Percentiles rank a stretch among this genome's conserved stretches.
These are phyloP conservation scores for Wickerhamiella azymoides DNA, from an alignment of 805 yeast genomes.

Conservation along the genomic window DNA sequence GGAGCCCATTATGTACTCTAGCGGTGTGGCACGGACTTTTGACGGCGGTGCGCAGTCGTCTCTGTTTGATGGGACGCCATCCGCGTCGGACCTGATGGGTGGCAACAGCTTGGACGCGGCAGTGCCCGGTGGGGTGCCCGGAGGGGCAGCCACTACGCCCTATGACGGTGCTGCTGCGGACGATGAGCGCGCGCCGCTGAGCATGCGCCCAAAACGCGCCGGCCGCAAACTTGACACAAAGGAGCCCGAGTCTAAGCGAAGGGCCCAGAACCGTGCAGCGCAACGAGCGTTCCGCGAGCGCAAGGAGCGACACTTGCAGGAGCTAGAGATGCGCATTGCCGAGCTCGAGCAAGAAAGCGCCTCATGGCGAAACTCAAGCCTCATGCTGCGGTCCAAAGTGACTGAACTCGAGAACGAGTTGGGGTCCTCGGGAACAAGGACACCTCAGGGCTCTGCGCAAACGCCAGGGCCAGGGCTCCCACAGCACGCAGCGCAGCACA, in stretches of 20 bases:
- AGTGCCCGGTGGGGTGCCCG: too few relatives aligned
- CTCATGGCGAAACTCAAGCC: conserved; percentile 56
- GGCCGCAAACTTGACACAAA: conserved; percentile 47
- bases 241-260: conserved; percentile 77
- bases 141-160: too few relatives aligned
- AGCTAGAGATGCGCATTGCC: conserved; percentile 65
- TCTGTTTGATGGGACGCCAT: neutral
- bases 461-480: conserved; percentile 26
- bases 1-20: conserved; percentile 1
- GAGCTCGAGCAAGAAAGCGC: conserved; percentile 58
- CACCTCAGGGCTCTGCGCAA: conserved; percentile 14
- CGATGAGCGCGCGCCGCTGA: conserved; percentile 5
- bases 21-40: neutral
- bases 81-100: neutral
- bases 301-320: conserved; percentile 75
- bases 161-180: neutral
- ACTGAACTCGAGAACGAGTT: conserved; percentile 60
- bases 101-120: neutral
- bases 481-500: neutral
- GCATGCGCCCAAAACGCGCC: conserved; percentile 8
- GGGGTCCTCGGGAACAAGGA: conserved; percentile 27
- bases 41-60: neutral
- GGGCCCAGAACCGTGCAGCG: conserved; percentile 97
- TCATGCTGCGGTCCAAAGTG: conserved; percentile 63
- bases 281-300: conserved; percentile 94